Base-by-base conservation (phyloP, 768 basidiomycete genomes). In the Cantharellus anzutake region DNA sequence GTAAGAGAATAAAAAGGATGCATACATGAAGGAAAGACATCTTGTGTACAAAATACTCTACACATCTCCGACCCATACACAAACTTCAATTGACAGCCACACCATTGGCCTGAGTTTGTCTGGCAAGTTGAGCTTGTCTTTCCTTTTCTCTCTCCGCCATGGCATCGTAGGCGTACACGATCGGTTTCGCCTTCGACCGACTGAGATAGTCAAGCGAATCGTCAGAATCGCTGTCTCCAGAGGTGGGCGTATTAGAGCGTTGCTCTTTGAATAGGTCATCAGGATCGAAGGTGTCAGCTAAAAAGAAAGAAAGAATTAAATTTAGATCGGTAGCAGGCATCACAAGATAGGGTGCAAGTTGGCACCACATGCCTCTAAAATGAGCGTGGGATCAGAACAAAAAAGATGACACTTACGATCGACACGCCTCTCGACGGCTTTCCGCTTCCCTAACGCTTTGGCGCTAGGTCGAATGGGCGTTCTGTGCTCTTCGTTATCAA, bases 381-480 rank as follows among this genome's bases (percentile, higher is more conserved):
- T 11, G 29, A 29, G 29, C 44, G 29, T 48, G 44, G 44, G 52
- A 55, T 11, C 14, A 37, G 52, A 11, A 37, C 7, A 11, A 55
- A 55, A 11, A 37, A 11, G 44, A 48, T 11, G 29, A 55, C n/a
- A 51, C 61, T 40, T 42, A 62, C 61, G 35, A 55, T 55, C 52
- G 37, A 5, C 34, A 51, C 41, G 51, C 53, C 40, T 62, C 61
- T n/a, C 79, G 4, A 81, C 70, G 14, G 82, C 78, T 65, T 74
- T 77, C 64, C 86, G 77, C 72, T 94, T 96, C 16, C 91, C 91
- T 2, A 92, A 76, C 2, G 91, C 89, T 68, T 93, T 96, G 41
- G 79, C 84, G 68, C 87, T 91, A 0, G 86, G 91, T 63, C 76
- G 75, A 5, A 74, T 65, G n/a, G 77, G 78, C 16, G 61, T 64